A percentile compares a stretch with the other conserved stretches of the same genome.
Evolutionary conservation across 2,329 filamentous ascomycete genomes (phyloP).

Genomic region (Pyrenophora seminiperda): DNA sequence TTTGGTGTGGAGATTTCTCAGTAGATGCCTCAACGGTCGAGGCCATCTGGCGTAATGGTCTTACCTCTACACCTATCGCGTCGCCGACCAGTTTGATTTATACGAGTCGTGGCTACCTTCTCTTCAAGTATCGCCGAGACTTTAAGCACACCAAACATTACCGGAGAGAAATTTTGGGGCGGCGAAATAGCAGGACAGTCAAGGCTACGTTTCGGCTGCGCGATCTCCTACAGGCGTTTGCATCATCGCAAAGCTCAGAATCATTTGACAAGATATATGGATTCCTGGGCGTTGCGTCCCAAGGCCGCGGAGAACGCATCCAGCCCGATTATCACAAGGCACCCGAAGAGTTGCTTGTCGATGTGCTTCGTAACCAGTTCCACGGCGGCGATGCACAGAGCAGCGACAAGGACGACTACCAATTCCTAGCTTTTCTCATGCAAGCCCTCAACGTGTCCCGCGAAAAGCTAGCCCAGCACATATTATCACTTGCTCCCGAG

Average conservation of each 20-base stretch:
- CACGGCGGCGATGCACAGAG: not conserved
- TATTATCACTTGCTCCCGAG: conserved; percentile 4
- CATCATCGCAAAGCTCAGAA: conserved; percentile 15
- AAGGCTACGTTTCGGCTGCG: conserved; percentile 17
- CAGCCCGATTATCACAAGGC: conserved; percentile 18
- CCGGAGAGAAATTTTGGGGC: conserved; percentile 13
- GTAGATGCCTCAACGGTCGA: conserved; percentile 14
- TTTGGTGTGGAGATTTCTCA: conserved; percentile 17
- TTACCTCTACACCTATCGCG: conserved; percentile 3
- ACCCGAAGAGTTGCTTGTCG: conserved; percentile 18
- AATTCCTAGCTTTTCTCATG: conserved; percentile 17
- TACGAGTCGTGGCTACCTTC: conserved; percentile 10
- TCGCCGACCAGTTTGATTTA: conserved; percentile 1
- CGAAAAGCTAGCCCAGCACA: conserved; percentile 12
- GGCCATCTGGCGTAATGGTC: conserved; percentile 12
- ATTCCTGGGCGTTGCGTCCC: conserved; percentile 18
- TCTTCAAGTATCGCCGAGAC: conserved; percentile 19
- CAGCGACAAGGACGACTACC: conserved; percentile 11
- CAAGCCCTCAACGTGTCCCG: conserved; percentile 14
- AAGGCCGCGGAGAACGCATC: conserved; percentile 11
- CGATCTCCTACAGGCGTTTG: conserved; percentile 20
- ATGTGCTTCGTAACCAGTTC: conserved; percentile 21
- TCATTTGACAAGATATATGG: conserved; percentile 21
- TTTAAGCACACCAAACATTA: conserved; percentile 15
- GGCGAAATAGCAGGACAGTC: conserved; percentile 11